phyloP scores from a whole-genome alignment of 2,329 filamentous ascomycete genomes.

The Raffaelea arxii region DNA sequence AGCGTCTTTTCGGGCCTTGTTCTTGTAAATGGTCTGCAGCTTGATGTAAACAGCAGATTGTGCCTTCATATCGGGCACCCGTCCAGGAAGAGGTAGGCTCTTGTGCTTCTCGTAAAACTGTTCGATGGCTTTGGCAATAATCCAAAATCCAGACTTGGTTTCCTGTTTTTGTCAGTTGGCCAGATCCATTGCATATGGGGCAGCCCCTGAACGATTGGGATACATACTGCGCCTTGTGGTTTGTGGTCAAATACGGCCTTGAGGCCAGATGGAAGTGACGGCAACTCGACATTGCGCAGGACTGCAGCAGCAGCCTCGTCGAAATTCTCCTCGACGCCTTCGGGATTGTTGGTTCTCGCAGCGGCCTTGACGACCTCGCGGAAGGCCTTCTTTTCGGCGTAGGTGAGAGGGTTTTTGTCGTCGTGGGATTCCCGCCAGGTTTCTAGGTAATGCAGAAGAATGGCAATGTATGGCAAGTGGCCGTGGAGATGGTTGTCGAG shows the following conservation, averaged over 20 bases:
- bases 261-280: slow-evolving; percentile 58
- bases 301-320: slow-evolving; percentile 85
- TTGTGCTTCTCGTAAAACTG: slow-evolving; percentile 65
- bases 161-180: no score
- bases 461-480: slow-evolving; percentile 77
- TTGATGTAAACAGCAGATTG: slow-evolving; percentile 81
- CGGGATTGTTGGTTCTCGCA: slow-evolving; percentile 61
- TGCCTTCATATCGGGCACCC: slow-evolving; percentile 95
- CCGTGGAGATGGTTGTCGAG: slow-evolving; percentile 77
- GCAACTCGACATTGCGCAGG: slow-evolving; percentile 69
- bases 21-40: slow-evolving; percentile 88
- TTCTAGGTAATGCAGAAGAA: slow-evolving; percentile 74
- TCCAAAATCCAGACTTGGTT: slow-evolving; percentile 64
- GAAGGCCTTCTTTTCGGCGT: slow-evolving; percentile 81
- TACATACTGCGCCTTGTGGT: slow-evolving; percentile 7
- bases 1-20: slow-evolving; percentile 70
- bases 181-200: neutral
- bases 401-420: slow-evolving; percentile 59
- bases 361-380: slow-evolving; percentile 57
- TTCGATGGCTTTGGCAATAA: slow-evolving; percentile 72
- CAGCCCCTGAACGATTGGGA: neutral
- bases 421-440: slow-evolving; percentile 66
- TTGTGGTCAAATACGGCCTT: slow-evolving; percentile 67
- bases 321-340: slow-evolving; percentile 93
- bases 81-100: slow-evolving; percentile 73